Evolutionary conservation across 2,329 filamentous ascomycete species (phyloP), one percentile per base, ranked within the genome.

Genomic region (Sporothrix brunneoviolacea): DNA sequence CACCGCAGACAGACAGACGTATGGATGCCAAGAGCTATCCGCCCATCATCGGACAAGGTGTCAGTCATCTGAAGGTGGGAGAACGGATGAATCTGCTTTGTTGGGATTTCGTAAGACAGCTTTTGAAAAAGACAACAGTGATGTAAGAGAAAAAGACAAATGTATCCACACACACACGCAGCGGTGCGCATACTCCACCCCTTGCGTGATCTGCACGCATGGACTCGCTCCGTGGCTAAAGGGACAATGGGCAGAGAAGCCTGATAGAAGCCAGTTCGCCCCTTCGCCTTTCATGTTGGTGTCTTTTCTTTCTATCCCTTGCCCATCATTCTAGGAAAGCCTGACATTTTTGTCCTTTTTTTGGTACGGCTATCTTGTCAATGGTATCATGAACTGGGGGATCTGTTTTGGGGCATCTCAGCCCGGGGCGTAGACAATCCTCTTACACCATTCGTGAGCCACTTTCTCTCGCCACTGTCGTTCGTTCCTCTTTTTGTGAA

Each of bases 131-230:
- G n/a, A n/a, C n/a, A n/a, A n/a, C n/a, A n/a, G n/a, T n/a, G n/a
- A n/a, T n/a, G n/a, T 10, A 28, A 28, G 24, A 28, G 24, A 28
- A 10, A 28, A 28, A 35, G 32, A 35, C 32, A 35, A 13, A 8
- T 7, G 7, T 13, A 6, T 5, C 10, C 32, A 7, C 32, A n/a
- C 10, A 35, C 12, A 35, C 6, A 35, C 12, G 12, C 32, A 39
- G 12, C 10, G 18, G 16, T 22, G n/a, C 22, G 21, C 28, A 40
- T 24, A 18, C 18, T 40, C 28, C 45, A 16, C 28, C 36, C 42
- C 19, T 39, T 51, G 49, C 37, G 37, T 51, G 49, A 51, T 51
- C 49, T 40, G 13, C 49, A 43, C 47, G 42, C 42, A 40, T 41
- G 36, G 36, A 21, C 49, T 40, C n/a, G 33, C 37, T 35, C 40